A percentile compares a stretch with the other conserved stretches of the same genome.
Conservation (phyloP, 2,329 filamentous ascomycete genomes). For the Neopestalotiopsis sp. region DNA sequence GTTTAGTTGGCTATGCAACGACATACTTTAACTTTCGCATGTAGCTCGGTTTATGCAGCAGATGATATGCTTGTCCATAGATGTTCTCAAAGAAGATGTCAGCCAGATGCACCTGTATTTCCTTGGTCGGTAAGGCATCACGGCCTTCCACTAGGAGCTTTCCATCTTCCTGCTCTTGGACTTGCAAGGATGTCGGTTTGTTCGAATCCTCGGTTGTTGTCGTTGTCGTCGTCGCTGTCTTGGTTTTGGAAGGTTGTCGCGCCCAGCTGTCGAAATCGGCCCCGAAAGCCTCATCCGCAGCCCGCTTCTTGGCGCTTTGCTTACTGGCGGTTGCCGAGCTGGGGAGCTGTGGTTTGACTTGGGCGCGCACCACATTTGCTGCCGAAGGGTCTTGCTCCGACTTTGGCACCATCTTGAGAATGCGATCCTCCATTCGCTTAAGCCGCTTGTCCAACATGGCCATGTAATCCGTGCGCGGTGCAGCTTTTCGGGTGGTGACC, state of each 20-base stretch:
- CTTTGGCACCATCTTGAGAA: conserved; percentile 94
- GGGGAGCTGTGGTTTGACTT: conserved; percentile 80
- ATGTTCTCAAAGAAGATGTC: conserved; percentile 96
- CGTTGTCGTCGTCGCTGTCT: conserved; percentile 22
- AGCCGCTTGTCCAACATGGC: conserved; percentile 96
- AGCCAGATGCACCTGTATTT: conserved; percentile 90
- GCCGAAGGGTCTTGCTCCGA: conserved; percentile 73
- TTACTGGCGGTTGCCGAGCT: conserved; percentile 57
- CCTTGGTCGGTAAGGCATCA: conserved; percentile 81
- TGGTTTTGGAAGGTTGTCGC: conserved; percentile 59
- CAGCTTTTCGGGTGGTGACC: conserved; percentile 91
- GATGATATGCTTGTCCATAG: conserved; percentile 92
- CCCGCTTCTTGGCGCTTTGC: conserved; percentile 75
- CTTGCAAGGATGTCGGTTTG: conserved; percentile 59
- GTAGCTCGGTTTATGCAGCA: conserved; percentile 96
- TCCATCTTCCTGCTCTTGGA: conserved; percentile 74
- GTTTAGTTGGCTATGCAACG: conserved; percentile 19
- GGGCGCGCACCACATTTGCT: conserved; percentile 74
- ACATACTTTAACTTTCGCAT: conserved; percentile 82
- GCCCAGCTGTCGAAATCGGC: conserved; percentile 84
- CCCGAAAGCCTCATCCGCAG: conserved; percentile 86
- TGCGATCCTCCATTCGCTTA: conserved; percentile 96
- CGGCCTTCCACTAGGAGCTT: conserved; percentile 81
- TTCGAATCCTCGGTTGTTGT: conserved; percentile 46
- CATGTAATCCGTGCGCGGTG: conserved; percentile 97